phyloP scores from a whole-genome alignment of 345 rosid species.

The Linum tenue region DNA sequence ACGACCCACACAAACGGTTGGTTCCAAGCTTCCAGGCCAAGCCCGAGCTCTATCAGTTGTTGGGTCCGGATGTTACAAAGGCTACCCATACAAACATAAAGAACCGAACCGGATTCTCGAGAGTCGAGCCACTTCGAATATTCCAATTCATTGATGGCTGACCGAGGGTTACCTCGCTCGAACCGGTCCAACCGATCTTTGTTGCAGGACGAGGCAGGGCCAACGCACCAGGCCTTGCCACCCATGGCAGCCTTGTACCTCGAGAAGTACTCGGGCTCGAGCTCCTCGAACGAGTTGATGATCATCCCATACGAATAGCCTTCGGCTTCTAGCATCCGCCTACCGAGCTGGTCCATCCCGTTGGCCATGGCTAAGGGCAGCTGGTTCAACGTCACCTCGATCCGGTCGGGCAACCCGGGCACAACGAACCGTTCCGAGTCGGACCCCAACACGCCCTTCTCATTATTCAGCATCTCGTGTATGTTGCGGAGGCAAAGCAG shows the following conservation, averaged over 20 bases:
- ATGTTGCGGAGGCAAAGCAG: constrained; percentile 4
- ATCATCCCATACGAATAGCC: constrained; percentile 3
- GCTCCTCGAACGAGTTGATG: constrained; percentile 11
- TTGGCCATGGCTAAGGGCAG: background rate
- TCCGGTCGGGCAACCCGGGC: constrained; percentile 10
- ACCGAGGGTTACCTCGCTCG: background rate
- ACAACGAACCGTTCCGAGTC: constrained; percentile 8
- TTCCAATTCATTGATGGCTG: background rate
- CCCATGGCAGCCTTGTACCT: background rate
- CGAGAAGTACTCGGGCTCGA: constrained; percentile 2
- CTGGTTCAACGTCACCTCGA: constrained; percentile 4
- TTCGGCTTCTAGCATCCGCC: constrained; percentile 2
- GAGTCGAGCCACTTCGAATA: constrained; percentile 8
- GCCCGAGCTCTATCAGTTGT: constrained; percentile 21
- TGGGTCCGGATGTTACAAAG: background rate
- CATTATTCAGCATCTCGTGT: background rate
- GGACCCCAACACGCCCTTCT: background rate
- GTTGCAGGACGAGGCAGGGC: constrained; percentile 11
- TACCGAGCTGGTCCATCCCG: background rate
- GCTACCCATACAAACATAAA: constrained; percentile 14
- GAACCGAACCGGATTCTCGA: background rate
- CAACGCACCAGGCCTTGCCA: constrained; percentile 12
- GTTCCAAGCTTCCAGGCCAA: constrained; percentile 23
- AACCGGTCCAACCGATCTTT: constrained; percentile 1
- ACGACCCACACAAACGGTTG: constrained; percentile 27